Percentiles rank a stretch among this genome's conserved stretches.
Conservation (phyloP, 2,329 filamentous ascomycete species). For the Magnaporthiopsis incrustans region DNA sequence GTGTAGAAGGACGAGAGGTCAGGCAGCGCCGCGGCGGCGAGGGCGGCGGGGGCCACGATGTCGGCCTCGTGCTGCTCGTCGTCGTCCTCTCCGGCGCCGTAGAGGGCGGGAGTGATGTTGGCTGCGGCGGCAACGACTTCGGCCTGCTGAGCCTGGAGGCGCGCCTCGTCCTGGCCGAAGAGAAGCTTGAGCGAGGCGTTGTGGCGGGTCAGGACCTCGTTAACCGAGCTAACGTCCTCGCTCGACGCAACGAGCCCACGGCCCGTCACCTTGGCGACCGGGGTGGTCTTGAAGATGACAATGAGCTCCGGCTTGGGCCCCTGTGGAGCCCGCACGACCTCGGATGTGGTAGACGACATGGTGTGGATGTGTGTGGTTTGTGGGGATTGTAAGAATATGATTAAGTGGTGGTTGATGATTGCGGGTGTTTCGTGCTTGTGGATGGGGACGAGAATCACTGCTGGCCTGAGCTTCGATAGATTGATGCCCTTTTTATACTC, state of each 20-base stretch:
- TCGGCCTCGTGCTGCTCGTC: background rate
- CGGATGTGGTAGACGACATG: background rate
- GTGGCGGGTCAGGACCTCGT: background rate
- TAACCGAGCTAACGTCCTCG: background rate
- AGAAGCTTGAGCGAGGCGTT: background rate
- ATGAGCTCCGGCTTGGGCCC: background rate
- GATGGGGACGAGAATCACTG: too few species aligned
- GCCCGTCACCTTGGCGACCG: background rate
- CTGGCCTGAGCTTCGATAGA: too few species aligned
- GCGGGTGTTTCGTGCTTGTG: too few species aligned
- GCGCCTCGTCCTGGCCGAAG: slow-evolving; percentile 3
- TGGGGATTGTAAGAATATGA: background rate
- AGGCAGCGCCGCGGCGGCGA: background rate
- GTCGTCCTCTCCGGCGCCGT: background rate
- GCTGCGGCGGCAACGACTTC: background rate
- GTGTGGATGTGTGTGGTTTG: background rate
- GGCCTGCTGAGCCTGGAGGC: background rate
- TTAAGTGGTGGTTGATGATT: too few species aligned
- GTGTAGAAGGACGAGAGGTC: slow-evolving; percentile 2
- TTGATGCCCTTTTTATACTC: too few species aligned
- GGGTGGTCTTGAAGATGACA: slow-evolving; percentile 2
- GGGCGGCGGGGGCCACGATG: background rate
- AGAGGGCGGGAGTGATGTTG: background rate
- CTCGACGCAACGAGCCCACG: background rate
- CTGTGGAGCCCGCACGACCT: background rate